phyloP scores from a whole-genome alignment of 140 eudicot species.

The Senecio squalidus region DNA sequence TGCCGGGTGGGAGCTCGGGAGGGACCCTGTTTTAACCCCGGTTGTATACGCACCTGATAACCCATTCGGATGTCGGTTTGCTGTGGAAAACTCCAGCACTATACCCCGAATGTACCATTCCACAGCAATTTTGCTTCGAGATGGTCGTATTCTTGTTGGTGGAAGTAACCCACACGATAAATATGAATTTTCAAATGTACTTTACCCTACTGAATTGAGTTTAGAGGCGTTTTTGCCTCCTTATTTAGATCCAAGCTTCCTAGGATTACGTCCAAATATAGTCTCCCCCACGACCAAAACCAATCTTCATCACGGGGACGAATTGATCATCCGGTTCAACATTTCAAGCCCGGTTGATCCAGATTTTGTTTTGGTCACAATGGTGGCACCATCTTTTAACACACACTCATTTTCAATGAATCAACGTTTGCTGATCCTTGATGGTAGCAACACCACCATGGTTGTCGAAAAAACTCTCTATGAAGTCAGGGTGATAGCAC shows the following conservation, averaged over 20 bases:
- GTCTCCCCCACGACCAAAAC: conserved; percentile 26
- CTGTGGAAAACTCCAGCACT: conserved; percentile 26
- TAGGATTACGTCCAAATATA: conserved; percentile 41
- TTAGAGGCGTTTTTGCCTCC: conserved; percentile 65
- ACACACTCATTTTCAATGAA: conserved; percentile 86
- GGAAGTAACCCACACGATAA: conserved; percentile 64
- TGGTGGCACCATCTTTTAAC: conserved; percentile 66
- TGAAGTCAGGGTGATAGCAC: conserved; percentile 14
- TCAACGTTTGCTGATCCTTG: conserved; percentile 39
- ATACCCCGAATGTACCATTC: conserved; percentile 78
- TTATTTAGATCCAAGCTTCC: conserved; percentile 28
- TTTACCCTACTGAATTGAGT: conserved; percentile 63
- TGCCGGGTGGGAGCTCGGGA: conserved; percentile 54
- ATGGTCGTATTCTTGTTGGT: conserved; percentile 69
- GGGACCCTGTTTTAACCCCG: conserved; percentile 51
- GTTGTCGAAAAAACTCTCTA: neutral
- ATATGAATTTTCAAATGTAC: conserved; percentile 50
- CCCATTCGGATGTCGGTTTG: conserved; percentile 31
- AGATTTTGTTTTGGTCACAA: conserved; percentile 39
- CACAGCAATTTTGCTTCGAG: conserved; percentile 52
- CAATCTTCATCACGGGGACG: conserved; percentile 26
- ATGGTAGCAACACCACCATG: conserved; percentile 5
- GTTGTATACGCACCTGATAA: conserved; percentile 49
- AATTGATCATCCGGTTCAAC: conserved; percentile 24
- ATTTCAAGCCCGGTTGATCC: conserved; percentile 16